phyloP scores from a whole-genome alignment of 257 asterid genomes.

The Nicotiana attenuata region DNA sequence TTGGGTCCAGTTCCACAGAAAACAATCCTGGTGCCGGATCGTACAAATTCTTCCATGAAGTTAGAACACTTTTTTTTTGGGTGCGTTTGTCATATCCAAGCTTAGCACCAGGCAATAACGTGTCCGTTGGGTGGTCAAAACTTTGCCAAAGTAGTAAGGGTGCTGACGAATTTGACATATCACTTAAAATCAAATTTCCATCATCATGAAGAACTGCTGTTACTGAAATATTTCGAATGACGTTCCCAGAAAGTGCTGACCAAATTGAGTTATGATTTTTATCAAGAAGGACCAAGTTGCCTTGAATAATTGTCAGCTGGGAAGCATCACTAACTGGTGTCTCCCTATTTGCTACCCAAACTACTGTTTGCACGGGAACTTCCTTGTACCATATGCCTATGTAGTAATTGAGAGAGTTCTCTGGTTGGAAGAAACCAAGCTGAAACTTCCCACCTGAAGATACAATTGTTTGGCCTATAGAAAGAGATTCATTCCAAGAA shows the following conservation, averaged over 20 bases:
- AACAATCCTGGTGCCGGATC: slow-evolving; percentile 69
- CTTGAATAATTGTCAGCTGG: slow-evolving; percentile 28
- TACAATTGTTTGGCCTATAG: no score
- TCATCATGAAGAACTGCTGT: slow-evolving; percentile 10
- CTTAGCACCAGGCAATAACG: slow-evolving; percentile 19
- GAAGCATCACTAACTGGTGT: slow-evolving; percentile 28
- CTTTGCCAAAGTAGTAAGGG: slow-evolving; percentile 21
- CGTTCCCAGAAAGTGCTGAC: slow-evolving; percentile 11
- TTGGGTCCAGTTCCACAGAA: slow-evolving; percentile 52
- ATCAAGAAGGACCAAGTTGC: slow-evolving; percentile 35
- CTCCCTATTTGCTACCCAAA: background rate
- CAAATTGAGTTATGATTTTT: slow-evolving; percentile 9
- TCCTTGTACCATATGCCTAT: slow-evolving; percentile 36
- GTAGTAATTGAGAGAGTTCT: slow-evolving; percentile 19
- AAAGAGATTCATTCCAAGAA: background rate
- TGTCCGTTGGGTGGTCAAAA: slow-evolving; percentile 21
- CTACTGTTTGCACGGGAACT: slow-evolving; percentile 17
- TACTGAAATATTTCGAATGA: background rate
- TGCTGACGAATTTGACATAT: background rate
- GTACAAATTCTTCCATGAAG: slow-evolving; percentile 27
- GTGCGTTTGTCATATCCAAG: slow-evolving; percentile 11
- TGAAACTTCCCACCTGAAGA: slow-evolving; percentile 23
- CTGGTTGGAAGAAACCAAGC: slow-evolving; percentile 37
- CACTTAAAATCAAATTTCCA: slow-evolving; percentile 19
- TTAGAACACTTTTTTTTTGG: slow-evolving; percentile 7